Conservation (phyloP, 805 yeast species). For the Spathaspora girioi region DNA sequence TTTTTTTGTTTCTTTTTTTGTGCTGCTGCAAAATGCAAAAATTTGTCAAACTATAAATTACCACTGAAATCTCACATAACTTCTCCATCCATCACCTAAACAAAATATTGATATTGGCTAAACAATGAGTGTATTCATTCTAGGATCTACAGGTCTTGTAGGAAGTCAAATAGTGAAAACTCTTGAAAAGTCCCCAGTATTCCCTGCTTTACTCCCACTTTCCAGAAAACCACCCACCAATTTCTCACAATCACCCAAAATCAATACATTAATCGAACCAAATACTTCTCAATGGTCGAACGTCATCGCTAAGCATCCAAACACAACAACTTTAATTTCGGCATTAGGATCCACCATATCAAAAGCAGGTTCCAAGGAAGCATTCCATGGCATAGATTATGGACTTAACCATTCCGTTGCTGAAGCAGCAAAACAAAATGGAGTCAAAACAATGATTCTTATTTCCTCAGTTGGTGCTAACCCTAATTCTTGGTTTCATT, state of each 20-base stretch:
- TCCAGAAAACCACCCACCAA: conserved; percentile 19
- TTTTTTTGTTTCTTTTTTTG: neutral
- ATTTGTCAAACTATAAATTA: neutral
- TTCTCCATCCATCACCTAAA: neutral
- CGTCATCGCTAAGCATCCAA: conserved; percentile 27
- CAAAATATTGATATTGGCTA: neutral
- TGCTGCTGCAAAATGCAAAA: neutral
- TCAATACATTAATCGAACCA: conserved; percentile 38
- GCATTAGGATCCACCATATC: conserved; percentile 75
- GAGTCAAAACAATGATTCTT: conserved; percentile 63
- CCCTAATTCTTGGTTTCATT: conserved; percentile 53
- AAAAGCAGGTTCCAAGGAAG: conserved; percentile 66
- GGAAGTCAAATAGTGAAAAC: conserved; percentile 56
- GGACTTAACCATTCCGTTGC: conserved; percentile 70
- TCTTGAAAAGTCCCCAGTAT: conserved; percentile 29
- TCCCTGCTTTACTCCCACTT: neutral
- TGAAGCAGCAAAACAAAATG: conserved; percentile 66
- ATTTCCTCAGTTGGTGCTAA: conserved; percentile 68
- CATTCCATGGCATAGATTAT: conserved; percentile 69
- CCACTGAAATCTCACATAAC: neutral
- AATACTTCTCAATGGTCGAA: conserved; percentile 52
- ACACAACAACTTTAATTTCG: conserved; percentile 44
- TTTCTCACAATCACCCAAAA: conserved; percentile 17
- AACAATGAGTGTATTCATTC: conserved; percentile 18
- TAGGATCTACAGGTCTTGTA: conserved; percentile 81